A percentile compares a stretch with the other conserved stretches of the same genome.
phyloP scores from a whole-genome alignment of 345 rosid genomes.

The Theobroma cacao region DNA sequence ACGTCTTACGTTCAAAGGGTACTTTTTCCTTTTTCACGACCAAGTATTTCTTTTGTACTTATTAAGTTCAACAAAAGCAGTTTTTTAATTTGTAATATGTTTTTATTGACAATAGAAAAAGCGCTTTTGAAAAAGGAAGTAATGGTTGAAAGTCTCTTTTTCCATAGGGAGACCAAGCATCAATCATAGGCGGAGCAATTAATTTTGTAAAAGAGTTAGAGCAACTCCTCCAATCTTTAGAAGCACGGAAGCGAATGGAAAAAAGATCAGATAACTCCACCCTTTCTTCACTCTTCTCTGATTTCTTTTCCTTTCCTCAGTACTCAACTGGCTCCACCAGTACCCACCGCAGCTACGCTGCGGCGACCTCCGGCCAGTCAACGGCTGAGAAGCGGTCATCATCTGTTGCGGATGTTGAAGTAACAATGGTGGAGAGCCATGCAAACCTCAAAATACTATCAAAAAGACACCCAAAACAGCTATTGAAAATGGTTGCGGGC shows the following conservation, averaged over 20 bases:
- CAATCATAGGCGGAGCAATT: constrained; percentile 73
- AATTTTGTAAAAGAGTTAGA: constrained; percentile 72
- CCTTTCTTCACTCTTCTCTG: constrained; percentile 34
- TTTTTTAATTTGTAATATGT: not conserved
- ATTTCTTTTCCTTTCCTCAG: constrained; percentile 58
- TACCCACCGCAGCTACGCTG: not conserved
- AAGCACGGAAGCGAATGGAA: constrained; percentile 33
- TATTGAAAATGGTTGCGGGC: constrained; percentile 48
- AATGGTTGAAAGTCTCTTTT: not conserved
- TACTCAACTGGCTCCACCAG: constrained; percentile 25
- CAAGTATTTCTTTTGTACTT: not conserved
- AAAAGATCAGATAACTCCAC: not conserved
- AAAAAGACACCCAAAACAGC: constrained; percentile 45
- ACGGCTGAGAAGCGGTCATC: constrained; percentile 10
- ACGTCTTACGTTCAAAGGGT: constrained; percentile 62
- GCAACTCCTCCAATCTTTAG: constrained; percentile 51
- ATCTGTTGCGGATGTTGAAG: constrained; percentile 57
- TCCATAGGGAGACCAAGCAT: constrained; percentile 69
- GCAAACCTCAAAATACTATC: constrained; percentile 58
- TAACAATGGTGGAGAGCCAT: constrained; percentile 53
- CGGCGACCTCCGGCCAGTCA: constrained; percentile 2
- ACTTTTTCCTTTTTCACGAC: not conserved
- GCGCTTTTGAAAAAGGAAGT: not conserved
- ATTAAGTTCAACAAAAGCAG: not conserved
- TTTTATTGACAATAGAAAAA: not conserved